Conservation (phyloP, 768 basidiomycete genomes). For the Boletellus emodensis region DNA sequence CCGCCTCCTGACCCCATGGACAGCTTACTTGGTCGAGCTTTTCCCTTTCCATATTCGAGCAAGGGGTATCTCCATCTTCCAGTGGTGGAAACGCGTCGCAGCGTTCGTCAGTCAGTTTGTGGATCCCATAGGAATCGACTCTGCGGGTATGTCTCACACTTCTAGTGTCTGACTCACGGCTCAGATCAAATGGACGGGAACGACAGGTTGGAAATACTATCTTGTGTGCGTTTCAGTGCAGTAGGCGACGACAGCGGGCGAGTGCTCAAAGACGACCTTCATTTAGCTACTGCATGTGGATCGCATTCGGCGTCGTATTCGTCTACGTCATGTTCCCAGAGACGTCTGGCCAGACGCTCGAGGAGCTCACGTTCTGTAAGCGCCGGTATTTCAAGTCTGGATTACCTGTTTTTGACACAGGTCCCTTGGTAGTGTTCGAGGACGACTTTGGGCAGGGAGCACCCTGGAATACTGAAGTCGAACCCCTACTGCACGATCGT, state of each 20-base stretch:
- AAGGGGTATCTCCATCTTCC: constrained; percentile 58
- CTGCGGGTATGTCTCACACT: neutral
- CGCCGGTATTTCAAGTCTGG: constrained; percentile 15
- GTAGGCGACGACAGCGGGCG: too few species aligned
- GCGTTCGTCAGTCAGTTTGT: constrained; percentile 2
- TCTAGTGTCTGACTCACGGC: neutral
- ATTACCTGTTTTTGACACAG: constrained; percentile 10
- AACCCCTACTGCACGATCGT: neutral
- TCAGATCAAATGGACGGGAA: neutral
- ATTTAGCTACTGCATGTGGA: constrained; percentile 16
- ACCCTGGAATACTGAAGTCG: neutral
- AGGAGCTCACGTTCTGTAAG: constrained; percentile 19
- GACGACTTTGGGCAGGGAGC: neutral
- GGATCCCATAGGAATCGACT: constrained; percentile 4
- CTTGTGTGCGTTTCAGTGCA: constrained; percentile 1
- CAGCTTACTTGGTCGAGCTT: constrained; percentile 60
- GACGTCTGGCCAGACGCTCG: constrained; percentile 16
- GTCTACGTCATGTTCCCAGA: constrained; percentile 20
- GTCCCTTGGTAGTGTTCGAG: constrained; percentile 19
- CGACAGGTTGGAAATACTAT: constrained; percentile 15
- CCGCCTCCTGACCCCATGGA: too few species aligned
- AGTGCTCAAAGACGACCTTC: neutral
- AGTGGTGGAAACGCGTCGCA: constrained; percentile 49
- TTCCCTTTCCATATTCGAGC: constrained; percentile 61
- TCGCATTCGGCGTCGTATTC: constrained; percentile 9